phyloP scores from a whole-genome alignment of 2,329 filamentous ascomycete species.

The Pseudopyrenochaeta lycopersici region DNA sequence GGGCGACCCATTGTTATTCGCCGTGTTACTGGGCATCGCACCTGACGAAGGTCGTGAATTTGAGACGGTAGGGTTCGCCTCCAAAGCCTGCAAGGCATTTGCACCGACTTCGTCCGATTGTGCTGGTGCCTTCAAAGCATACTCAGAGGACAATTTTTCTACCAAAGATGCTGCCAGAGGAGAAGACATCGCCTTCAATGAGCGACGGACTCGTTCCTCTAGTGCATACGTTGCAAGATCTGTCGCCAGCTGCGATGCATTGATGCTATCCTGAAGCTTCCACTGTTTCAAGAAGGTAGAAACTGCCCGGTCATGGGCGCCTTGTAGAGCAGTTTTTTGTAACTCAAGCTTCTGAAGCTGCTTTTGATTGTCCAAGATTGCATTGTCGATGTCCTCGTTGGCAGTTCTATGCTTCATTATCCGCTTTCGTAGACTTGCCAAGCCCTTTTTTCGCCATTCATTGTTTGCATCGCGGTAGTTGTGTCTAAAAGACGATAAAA shows the following conservation, averaged over 20 bases:
- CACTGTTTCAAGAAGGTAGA: neutral
- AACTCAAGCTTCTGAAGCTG: neutral
- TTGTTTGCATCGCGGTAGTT: neutral
- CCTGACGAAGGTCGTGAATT: neutral
- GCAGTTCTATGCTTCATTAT: neutral
- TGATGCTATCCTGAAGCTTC: neutral
- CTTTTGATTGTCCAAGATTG: neutral
- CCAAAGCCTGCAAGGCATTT: neutral
- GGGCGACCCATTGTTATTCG: neutral
- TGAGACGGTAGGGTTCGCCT: neutral
- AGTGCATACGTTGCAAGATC: neutral
- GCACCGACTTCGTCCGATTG: neutral
- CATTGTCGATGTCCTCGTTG: neutral
- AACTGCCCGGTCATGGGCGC: neutral
- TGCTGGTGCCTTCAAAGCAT: neutral
- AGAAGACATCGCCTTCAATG: neutral
- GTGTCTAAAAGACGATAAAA: neutral
- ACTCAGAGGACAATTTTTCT: neutral
- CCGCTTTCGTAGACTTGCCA: neutral
- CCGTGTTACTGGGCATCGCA: neutral
- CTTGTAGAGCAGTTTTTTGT: neutral
- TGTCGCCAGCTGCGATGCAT: neutral
- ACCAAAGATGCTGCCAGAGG: neutral
- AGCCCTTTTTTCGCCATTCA: neutral
- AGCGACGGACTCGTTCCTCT: neutral